phyloP scores from a whole-genome alignment of 805 yeast species.

The Candida krabiensis region DNA sequence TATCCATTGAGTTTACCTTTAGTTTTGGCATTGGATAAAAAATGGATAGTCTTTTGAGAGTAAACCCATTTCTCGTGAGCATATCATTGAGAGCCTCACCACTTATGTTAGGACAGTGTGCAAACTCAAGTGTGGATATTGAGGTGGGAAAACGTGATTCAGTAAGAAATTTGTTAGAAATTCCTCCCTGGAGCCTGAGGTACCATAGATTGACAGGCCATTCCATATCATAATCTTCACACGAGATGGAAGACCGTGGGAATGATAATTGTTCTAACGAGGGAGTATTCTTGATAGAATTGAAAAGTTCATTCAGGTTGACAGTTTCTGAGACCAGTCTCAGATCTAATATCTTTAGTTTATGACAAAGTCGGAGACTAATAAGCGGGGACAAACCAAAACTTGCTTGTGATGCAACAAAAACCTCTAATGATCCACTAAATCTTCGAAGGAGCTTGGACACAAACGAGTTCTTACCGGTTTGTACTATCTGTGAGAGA shows the following conservation, averaged over 20 bases:
- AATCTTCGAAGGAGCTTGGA: constrained; percentile 82
- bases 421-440: constrained; percentile 58
- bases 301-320: constrained; percentile 75
- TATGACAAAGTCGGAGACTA: constrained; percentile 70
- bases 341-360: constrained; percentile 66
- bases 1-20: constrained; percentile 67
- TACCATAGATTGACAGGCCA: constrained; percentile 84
- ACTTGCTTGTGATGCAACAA: constrained; percentile 92
- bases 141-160: constrained; percentile 72
- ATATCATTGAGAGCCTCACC: constrained; percentile 65
- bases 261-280: constrained; percentile 74
- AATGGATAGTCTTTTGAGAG: constrained; percentile 61
- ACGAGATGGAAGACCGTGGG: constrained; percentile 82
- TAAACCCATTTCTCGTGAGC: constrained; percentile 62
- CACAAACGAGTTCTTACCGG: constrained; percentile 89
- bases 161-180: constrained; percentile 74
- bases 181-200: constrained; percentile 84
- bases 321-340: constrained; percentile 89
- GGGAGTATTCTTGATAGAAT: constrained; percentile 63
- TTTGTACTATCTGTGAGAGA: constrained; percentile 76
- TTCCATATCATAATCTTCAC: constrained; percentile 53
- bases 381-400: constrained; percentile 89
- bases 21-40: constrained; percentile 89
- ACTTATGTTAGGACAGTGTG: constrained; percentile 81
- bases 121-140: constrained; percentile 69